phyloP scores from a whole-genome alignment of 768 basidiomycete genomes.

The Tricholoma furcatifolium region DNA sequence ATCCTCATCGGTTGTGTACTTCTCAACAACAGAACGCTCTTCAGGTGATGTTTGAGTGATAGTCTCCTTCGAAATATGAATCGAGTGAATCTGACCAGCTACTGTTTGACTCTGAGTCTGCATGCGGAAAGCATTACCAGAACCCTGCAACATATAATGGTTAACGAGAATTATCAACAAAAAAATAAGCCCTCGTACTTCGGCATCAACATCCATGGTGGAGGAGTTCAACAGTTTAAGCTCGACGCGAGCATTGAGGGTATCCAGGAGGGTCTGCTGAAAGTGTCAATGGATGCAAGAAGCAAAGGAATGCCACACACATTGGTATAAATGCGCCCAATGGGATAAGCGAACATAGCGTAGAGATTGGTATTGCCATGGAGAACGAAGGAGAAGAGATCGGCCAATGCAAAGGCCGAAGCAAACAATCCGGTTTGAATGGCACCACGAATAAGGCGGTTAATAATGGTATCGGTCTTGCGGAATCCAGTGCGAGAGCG shows the following conservation, averaged over 20 bases:
- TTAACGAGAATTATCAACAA: background rate
- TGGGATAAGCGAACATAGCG: constrained; percentile 25
- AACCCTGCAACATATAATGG: constrained; percentile 7
- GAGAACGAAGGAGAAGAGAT: constrained; percentile 41
- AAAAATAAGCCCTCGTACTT: constrained; percentile 14
- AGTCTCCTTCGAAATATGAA: constrained; percentile 25
- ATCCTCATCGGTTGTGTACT: constrained; percentile 16
- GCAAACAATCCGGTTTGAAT: constrained; percentile 55
- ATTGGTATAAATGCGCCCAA: constrained; percentile 40
- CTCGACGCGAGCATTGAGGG: constrained; percentile 37
- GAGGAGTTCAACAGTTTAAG: constrained; percentile 25
- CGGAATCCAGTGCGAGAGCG: constrained; percentile 50
- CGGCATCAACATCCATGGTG: constrained; percentile 28
- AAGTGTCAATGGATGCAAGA: background rate
- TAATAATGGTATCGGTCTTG: constrained; percentile 51
- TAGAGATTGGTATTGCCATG: constrained; percentile 30
- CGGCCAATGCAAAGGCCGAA: constrained; percentile 48
- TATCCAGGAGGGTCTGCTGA: constrained; percentile 41
- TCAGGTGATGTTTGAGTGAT: constrained; percentile 19
- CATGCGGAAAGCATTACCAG: constrained; percentile 22
- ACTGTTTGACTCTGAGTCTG: constrained; percentile 21
- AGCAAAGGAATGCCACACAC: constrained; percentile 21
- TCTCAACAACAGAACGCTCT: constrained; percentile 19
- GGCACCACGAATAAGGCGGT: constrained; percentile 53
- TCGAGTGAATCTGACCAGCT: constrained; percentile 21